These are phyloP conservation scores for Moesziomyces sp. DNA, from an alignment of 1,284 basidiomycete genomes.

Conservation along the genomic window DNA sequence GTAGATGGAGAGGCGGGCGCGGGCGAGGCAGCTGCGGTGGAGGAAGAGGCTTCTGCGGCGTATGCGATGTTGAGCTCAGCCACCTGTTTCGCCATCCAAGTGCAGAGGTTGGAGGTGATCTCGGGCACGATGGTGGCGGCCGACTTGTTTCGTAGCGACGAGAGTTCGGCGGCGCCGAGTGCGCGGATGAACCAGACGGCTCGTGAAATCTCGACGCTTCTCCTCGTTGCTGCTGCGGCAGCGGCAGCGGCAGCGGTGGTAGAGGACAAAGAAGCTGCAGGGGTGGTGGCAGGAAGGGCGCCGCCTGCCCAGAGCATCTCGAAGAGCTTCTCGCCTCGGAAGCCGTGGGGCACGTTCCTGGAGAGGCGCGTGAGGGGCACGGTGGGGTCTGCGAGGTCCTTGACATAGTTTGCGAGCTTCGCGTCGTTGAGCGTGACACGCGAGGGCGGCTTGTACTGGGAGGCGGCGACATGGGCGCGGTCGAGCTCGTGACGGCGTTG, in stretches of 20 bases:
- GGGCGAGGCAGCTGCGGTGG: slow-evolving; percentile 40
- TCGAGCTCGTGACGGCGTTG: slow-evolving; percentile 39
- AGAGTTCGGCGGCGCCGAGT: slow-evolving; percentile 91
- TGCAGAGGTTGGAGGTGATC: slow-evolving; percentile 85
- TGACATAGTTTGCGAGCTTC: slow-evolving; percentile 87
- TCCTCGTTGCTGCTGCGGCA: slow-evolving; percentile 72
- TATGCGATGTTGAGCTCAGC: slow-evolving; percentile 73
- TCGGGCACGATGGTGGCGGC: slow-evolving; percentile 81
- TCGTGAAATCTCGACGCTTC: slow-evolving; percentile 78
- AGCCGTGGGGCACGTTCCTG: slow-evolving; percentile 90
- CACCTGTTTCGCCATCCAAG: slow-evolving; percentile 90
- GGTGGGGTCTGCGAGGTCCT: slow-evolving; percentile 86
- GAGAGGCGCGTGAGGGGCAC: slow-evolving; percentile 88
- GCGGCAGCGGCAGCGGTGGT: slow-evolving; percentile 6
- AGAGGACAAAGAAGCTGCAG: slow-evolving; percentile 4
- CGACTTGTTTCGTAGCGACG: slow-evolving; percentile 45
- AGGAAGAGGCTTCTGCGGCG: slow-evolving; percentile 28
- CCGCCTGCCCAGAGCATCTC: slow-evolving; percentile 79
- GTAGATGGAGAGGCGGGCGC: slow-evolving; percentile 31
- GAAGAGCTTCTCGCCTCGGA: slow-evolving; percentile 88
- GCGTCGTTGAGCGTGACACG: slow-evolving; percentile 89
- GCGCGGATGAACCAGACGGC: slow-evolving; percentile 96
- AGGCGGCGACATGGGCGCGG: slow-evolving; percentile 17
- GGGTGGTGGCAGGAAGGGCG: slow-evolving; percentile 21
- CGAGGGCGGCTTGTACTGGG: slow-evolving; percentile 50